Percentiles rank a stretch among this genome's conserved stretches.
Evolutionary conservation across 1,284 basidiomycete species (phyloP).

Genomic region (Leucoagaricus sp.): DNA sequence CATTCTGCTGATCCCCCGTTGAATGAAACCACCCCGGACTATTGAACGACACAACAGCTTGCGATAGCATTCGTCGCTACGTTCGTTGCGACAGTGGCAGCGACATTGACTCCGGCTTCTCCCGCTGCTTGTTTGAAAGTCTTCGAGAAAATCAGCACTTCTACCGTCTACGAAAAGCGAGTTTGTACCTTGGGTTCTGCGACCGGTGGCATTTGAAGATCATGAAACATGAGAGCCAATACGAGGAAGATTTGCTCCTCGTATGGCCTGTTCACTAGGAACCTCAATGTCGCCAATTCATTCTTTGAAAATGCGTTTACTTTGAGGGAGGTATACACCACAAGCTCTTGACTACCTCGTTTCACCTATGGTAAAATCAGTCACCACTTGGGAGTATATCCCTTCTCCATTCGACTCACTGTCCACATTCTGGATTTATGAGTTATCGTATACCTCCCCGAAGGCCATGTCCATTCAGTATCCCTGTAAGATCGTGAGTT

Average conservation of each 20-base stretch:
- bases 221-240: constrained; percentile 7
- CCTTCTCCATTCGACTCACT: background rate
- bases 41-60: constrained; percentile 5
- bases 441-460: constrained; percentile 3
- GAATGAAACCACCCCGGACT: background rate
- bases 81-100: background rate
- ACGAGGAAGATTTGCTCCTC: constrained; percentile 9
- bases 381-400: background rate
- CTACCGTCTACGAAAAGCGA: background rate
- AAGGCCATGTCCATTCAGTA: constrained; percentile 8
- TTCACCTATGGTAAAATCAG: background rate
- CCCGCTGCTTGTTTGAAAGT: background rate
- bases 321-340: constrained; percentile 3
- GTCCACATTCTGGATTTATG: constrained; percentile 2
- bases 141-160: background rate
- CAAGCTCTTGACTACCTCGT: background rate
- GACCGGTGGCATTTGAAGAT: constrained; percentile 1
- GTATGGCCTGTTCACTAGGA: background rate
- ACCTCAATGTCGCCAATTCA: constrained; percentile 6
- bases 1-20: background rate
- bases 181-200: constrained; percentile 2
- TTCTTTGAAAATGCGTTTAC: constrained; percentile 1
- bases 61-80: background rate
- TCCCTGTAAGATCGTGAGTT: background rate
- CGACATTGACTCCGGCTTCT: background rate